These are phyloP conservation scores for Xerocomus potaroensis DNA, from an alignment of 768 basidiomycete genomes.

Conservation along the genomic window DNA sequence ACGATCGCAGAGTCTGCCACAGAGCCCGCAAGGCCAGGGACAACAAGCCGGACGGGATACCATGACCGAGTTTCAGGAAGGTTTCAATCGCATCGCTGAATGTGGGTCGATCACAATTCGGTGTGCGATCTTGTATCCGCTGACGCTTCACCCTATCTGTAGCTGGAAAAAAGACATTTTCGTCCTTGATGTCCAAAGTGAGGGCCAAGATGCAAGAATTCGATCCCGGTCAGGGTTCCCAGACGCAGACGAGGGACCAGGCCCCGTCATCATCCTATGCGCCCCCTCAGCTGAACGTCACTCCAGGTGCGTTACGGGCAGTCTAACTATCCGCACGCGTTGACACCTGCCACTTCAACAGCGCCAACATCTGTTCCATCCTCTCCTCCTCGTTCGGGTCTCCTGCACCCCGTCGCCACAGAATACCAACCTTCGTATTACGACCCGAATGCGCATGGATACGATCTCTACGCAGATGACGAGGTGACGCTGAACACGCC, in stretches of 20 bases:
- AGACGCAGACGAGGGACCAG: slow-evolving; percentile 10
- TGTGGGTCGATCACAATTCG: slow-evolving; percentile 42
- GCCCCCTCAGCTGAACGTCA: background rate
- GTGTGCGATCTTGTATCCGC: background rate
- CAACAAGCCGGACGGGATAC: slow-evolving; percentile 40
- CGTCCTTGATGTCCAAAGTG: slow-evolving; percentile 66
- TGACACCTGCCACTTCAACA: slow-evolving; percentile 4
- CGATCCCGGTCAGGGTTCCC: slow-evolving; percentile 43
- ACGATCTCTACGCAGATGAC: slow-evolving; percentile 23
- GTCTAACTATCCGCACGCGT: background rate
- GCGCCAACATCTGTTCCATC: slow-evolving; percentile 2
- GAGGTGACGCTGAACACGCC: background rate
- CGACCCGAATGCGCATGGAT: slow-evolving; percentile 32
- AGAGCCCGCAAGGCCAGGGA: background rate
- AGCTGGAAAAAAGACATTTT: slow-evolving; percentile 81
- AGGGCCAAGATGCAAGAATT: slow-evolving; percentile 82
- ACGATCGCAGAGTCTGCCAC: slow-evolving; percentile 1
- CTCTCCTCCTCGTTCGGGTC: slow-evolving; percentile 13
- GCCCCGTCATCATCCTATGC: background rate
- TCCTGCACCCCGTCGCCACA: background rate
- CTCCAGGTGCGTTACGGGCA: slow-evolving; percentile 3
- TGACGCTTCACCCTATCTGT: background rate
- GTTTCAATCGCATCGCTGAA: slow-evolving; percentile 73
- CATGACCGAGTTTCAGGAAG: slow-evolving; percentile 67
- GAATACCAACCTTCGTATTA: slow-evolving; percentile 30